Evolutionary conservation across 371 early-diverging fungal genomes (phyloP), one percentile per base, ranked within the genome.

Genomic region (Mucor racemosus): DNA sequence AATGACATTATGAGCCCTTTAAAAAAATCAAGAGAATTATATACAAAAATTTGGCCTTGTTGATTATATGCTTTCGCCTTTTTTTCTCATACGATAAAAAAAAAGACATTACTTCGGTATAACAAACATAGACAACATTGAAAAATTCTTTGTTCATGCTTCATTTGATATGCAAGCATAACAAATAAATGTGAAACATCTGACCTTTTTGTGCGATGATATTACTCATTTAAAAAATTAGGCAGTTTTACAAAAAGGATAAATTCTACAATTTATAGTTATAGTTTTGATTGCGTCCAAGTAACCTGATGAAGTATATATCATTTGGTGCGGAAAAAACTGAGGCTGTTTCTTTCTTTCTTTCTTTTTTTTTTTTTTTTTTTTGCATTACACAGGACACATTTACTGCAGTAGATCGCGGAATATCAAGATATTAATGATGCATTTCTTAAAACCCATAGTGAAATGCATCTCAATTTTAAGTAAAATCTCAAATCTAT

Each of bases 381-480:
- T 48, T 1, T 48, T n/a, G 50, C 50, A 42, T 13, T 5, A 42
- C 42, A 42, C 42, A 42, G 15, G 42, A 42, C 42, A 42, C 31
- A 33, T 53, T 9, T 17, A 57, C 58, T 57, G 58, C 58, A 57
- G 58, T 57, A 57, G 19, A 57, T 57, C 58, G 58, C 38, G 19
- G 58, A 58, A 40, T 58, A 58, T 21, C 38, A 40, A 40, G 40
- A 58, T 42, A 42, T 42, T 15, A 6, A 42, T 42, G 26, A 26
- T 26, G 1, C 3, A 3, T 3, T 26, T 26, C 26, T 26, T 26
- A 26, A 26, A 26, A 26, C 26, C 3, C 26, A 26, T 26, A 26
- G 1, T 26, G 26, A 26, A 26, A 26, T 26, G 26, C 26, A 26
- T 26, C 26, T 26, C 1, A 1, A 26, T 26, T 26, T 26, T 3